These are phyloP conservation scores for Aspergillus carbonarius DNA, from an alignment of 2,329 filamentous ascomycete genomes.

Conservation along the genomic window DNA sequence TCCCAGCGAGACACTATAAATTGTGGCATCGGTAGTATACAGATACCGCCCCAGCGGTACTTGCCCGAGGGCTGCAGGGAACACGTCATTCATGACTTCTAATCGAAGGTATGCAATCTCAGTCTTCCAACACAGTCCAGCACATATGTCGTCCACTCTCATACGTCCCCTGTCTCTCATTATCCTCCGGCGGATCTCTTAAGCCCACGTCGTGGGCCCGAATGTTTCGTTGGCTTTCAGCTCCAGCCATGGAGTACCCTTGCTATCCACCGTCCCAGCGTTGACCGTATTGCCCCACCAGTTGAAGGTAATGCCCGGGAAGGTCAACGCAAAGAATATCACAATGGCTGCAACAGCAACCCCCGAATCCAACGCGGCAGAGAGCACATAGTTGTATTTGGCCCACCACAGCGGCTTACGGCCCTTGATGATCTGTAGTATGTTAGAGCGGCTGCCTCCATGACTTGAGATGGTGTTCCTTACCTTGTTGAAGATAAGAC, in stretches of 20 bases:
- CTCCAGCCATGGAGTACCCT: slow-evolving; percentile 26
- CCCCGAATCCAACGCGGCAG: slow-evolving; percentile 35
- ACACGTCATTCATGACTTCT: not conserved
- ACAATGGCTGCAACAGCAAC: slow-evolving; percentile 37
- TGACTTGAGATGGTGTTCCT: not conserved
- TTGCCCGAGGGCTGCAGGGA: not conserved
- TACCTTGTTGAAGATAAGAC: slow-evolving; percentile 38
- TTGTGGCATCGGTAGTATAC: too few relatives aligned
- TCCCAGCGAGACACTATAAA: too few relatives aligned
- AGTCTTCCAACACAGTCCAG: too few relatives aligned
- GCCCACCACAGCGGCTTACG: slow-evolving; percentile 22
- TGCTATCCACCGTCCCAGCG: slow-evolving; percentile 34
- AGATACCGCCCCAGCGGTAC: too few relatives aligned
- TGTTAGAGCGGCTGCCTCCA: not conserved
- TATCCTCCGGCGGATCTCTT: not conserved
- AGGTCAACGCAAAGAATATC: slow-evolving; percentile 39
- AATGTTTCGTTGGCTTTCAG: slow-evolving; percentile 15
- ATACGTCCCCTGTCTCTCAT: not conserved
- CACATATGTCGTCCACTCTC: too few relatives aligned
- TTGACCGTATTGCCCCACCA: slow-evolving; percentile 39
- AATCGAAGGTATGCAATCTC: not conserved
- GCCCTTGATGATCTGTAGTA: slow-evolving; percentile 12
- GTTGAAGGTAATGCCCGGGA: slow-evolving; percentile 28
- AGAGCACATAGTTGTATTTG: slow-evolving; percentile 36
- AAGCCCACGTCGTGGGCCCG: slow-evolving; percentile 15